These are phyloP conservation scores for Arabidopsis hybrid DNA, from an alignment of 441 rosid genomes.

Conservation along the genomic window DNA sequence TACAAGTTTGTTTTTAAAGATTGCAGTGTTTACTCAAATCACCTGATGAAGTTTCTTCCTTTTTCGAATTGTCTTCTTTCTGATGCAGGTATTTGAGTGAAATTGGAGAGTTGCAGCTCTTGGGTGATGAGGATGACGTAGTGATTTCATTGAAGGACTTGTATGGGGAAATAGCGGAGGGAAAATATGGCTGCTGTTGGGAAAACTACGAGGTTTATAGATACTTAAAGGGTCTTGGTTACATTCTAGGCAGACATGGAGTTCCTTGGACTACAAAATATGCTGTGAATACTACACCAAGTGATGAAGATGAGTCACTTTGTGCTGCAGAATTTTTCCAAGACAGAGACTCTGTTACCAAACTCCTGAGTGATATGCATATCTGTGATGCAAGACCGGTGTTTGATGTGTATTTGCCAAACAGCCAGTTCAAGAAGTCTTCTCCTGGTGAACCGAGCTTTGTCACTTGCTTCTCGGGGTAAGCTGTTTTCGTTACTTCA, in stretches of 20 bases:
- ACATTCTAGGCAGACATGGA: conserved; percentile 64
- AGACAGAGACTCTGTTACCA: conserved; percentile 29
- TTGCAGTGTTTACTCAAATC: background rate
- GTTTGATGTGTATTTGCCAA: conserved; percentile 74
- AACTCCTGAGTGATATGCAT: conserved; percentile 51
- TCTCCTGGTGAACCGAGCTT: conserved; percentile 72
- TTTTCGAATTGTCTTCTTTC: background rate
- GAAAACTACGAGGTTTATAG: conserved; percentile 64
- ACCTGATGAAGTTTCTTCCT: background rate
- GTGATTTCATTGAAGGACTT: conserved; percentile 51
- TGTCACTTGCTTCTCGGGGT: conserved; percentile 62
- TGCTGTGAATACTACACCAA: conserved; percentile 23
- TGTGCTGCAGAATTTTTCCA: background rate
- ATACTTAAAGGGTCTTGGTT: conserved; percentile 74
- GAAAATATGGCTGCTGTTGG: conserved; percentile 56
- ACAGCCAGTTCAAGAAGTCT: conserved; percentile 76
- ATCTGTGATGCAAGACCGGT: conserved; percentile 48
- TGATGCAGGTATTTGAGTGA: conserved; percentile 57
- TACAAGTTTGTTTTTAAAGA: background rate
- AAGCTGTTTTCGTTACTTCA: conserved; percentile 22
- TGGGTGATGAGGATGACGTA: conserved; percentile 50
- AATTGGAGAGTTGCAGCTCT: conserved; percentile 63
- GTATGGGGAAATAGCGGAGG: conserved; percentile 53
- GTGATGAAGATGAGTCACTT: background rate
- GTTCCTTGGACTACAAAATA: conserved; percentile 63